Evolutionary conservation across 1,139 yeast species (phyloP).

Genomic region (Blastobotrys arbuscula): DNA sequence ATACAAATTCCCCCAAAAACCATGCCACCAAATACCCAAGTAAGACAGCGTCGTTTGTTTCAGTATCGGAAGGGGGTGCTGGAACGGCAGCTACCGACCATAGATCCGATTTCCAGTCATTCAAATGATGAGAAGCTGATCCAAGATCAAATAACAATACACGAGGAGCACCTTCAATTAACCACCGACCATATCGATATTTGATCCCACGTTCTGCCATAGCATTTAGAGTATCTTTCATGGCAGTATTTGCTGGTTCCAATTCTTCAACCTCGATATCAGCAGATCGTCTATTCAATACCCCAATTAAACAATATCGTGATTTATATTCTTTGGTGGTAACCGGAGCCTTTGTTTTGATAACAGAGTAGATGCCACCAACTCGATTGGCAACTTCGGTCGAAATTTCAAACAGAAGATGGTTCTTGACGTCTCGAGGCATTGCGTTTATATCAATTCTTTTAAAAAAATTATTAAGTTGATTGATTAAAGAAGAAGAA

Average conservation of each 20-base stretch:
- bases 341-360: conserved; percentile 94
- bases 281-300: conserved; percentile 73
- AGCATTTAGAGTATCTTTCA: conserved; percentile 42
- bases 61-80: conserved; percentile 81
- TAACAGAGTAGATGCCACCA: conserved; percentile 95
- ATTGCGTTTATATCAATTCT: no score
- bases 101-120: conserved; percentile 92
- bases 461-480: not conserved
- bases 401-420: conserved; percentile 86
- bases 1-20: conserved; percentile 91
- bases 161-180: conserved; percentile 95
- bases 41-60: conserved; percentile 86
- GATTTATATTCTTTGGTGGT: conserved; percentile 91
- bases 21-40: conserved; percentile 93
- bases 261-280: conserved; percentile 92
- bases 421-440: conserved; percentile 53
- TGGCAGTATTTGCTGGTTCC: conserved; percentile 54
- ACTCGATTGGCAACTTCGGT: conserved; percentile 98
- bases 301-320: conserved; percentile 83
- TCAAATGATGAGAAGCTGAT: conserved; percentile 62
- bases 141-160: conserved; percentile 82
- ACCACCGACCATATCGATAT: conserved; percentile 91
- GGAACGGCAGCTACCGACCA: conserved; percentile 94
- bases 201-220: conserved; percentile 78
- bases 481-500: not conserved